Base-by-base conservation (phyloP, 768 basidiomycete genomes). In the Porphyrellus cyaneotinctus region DNA sequence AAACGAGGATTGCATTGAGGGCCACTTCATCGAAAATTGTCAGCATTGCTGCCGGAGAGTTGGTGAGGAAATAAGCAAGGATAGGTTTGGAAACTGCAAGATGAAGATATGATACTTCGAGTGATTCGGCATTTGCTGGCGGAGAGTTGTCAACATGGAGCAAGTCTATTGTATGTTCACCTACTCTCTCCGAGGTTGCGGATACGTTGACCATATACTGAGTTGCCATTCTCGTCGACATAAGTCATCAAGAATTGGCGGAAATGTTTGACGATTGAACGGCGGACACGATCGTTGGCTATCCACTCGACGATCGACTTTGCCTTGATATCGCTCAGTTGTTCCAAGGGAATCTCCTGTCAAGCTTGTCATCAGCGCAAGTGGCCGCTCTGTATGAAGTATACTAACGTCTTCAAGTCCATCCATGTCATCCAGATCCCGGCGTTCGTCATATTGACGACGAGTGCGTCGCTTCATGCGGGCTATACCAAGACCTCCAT, bases 281-380 rank as follows among this genome's bases (percentile, higher is more conserved):
- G 80, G 59, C 88, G 83, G 58, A 98, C 95, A 37, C 90, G 84
- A 52, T 95, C 92, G 52, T 87, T 87, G 17, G 91, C 87, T 61
- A 98, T 95, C 97, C 97, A 99, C 70, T 98, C 97, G 22, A 89
- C 88, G 51, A 99, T 93, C 13, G 91, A 94, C 65, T 95, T 92
- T 35, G 95, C 92, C 67, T 98, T 97, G 75, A 99, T 94, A 65
- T 99, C 97, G 54, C 91, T 91, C 11, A 99, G 77, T 74, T 99
- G 92, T 66, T 98, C 95, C 38, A 97, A 70, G 1, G 97, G 94
- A 49, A 99, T 79, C 70, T 97, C 94, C 91, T 97, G 64, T 14
- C 43, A 31, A 44, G 22, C 22, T 39, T 55, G 39, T 26, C 20
- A 31, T 70, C 46, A 69, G 61, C 28, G 43, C 47, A 36, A 32